These are phyloP conservation scores for Sphagnum contortum DNA, from an alignment of 225 moss, liverwort and hornwort species.

Conservation along the genomic window DNA sequence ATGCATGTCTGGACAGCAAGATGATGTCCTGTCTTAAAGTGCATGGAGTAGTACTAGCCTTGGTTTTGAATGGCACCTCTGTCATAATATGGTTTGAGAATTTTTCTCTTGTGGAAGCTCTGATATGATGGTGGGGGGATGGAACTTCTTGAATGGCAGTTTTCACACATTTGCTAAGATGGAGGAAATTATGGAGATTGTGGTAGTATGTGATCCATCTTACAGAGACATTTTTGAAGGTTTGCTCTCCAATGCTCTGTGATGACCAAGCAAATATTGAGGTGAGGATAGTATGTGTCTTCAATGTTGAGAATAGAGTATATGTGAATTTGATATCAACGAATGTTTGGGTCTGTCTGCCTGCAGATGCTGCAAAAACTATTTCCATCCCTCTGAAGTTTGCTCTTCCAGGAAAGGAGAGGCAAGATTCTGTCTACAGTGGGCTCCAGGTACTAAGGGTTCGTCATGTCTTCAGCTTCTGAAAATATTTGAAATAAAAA, in stretches of 20 bases:
- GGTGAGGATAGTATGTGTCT: background rate
- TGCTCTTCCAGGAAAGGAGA: constrained; percentile 85
- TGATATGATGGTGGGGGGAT: too few species aligned
- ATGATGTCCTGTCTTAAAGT: too few species aligned
- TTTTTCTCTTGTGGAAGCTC: too few species aligned
- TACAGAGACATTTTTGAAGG: constrained; percentile 80
- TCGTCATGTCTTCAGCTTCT: background rate
- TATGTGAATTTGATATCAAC: too few species aligned
- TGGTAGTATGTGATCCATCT: constrained; percentile 91
- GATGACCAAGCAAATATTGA: background rate
- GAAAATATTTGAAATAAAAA: background rate
- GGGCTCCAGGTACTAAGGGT: constrained; percentile 47
- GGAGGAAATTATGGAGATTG: constrained; percentile 72
- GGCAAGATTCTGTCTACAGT: constrained; percentile 83
- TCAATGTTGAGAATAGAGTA: too few species aligned
- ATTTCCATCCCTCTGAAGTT: constrained; percentile 47
- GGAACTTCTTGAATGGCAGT: constrained; percentile 20
- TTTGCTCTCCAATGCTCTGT: constrained; percentile 11
- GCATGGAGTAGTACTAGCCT: too few species aligned
- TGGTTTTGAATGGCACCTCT: too few species aligned
- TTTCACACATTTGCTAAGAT: constrained; percentile 72
- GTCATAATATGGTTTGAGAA: too few species aligned
- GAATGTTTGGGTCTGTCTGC: too few species aligned
- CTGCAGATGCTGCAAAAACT: constrained; percentile 47
- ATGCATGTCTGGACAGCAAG: too few species aligned